Percentiles rank a stretch among this genome's conserved stretches.
These are phyloP conservation scores for Marasmius fiardii DNA, from an alignment of 1,284 basidiomycete species.

Conservation along the genomic window DNA sequence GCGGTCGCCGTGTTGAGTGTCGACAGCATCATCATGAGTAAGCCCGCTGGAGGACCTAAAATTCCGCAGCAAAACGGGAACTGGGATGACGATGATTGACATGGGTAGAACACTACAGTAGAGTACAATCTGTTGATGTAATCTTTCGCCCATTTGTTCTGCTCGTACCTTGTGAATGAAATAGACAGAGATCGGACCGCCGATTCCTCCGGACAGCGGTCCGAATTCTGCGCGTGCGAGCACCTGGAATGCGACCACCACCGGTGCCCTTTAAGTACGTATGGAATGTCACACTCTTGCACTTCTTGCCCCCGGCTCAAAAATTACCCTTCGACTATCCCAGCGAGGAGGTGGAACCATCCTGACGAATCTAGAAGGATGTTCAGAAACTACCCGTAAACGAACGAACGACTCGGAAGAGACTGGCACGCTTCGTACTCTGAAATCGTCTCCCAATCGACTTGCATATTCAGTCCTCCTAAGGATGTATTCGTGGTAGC, in stretches of 20 bases:
- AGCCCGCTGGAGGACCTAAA: slow-evolving; percentile 85
- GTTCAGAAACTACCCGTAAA: slow-evolving; percentile 35
- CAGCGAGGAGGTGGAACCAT: slow-evolving; percentile 35
- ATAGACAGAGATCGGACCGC: too few species aligned
- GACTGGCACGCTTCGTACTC: slow-evolving; percentile 35
- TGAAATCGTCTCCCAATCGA: slow-evolving; percentile 33
- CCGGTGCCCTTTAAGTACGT: too few species aligned
- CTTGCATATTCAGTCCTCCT: slow-evolving; percentile 46
- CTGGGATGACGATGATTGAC: slow-evolving; percentile 74
- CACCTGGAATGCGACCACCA: too few species aligned
- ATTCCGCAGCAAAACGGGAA: slow-evolving; percentile 80
- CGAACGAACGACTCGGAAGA: slow-evolving; percentile 43
- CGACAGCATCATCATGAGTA: slow-evolving; percentile 98
- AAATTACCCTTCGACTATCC: slow-evolving; percentile 38
- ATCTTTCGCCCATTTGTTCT: too few species aligned
- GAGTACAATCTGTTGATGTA: background rate
- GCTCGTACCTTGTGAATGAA: too few species aligned
- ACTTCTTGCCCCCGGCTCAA: slow-evolving; percentile 37
- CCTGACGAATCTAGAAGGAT: slow-evolving; percentile 42
- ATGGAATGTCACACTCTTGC: slow-evolving; percentile 21
- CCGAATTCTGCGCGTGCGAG: too few species aligned
- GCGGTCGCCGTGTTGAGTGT: slow-evolving; percentile 93
- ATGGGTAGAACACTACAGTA: background rate
- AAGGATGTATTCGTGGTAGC: slow-evolving; percentile 41
- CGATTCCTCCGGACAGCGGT: too few species aligned